Evolutionary conservation across 1,139 yeast species (phyloP), one percentile per base, ranked within the genome.

Genomic region (Saccharomyces hybrid): DNA sequence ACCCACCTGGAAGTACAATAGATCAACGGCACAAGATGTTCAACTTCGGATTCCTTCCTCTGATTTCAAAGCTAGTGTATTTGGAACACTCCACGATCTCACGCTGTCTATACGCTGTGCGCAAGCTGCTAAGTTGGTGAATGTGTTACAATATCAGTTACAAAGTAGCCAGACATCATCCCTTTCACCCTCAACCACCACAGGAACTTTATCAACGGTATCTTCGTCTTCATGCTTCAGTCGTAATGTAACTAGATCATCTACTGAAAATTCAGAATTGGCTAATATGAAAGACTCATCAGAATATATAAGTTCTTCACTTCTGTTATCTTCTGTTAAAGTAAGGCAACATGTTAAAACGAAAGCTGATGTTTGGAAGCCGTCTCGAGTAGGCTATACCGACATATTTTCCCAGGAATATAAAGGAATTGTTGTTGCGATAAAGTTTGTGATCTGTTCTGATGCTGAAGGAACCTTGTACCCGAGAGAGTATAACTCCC

Each of bases 11-110:
- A 67, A 62, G 48, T 58, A 60, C 42, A 56, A 60, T 14, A 63
- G 64, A 47, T 60, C 72, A 16, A 64, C 72, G 7, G 68, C 69
- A 2, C 68, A 64, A 55, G 74, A 71, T 55, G 52, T 69, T 46
- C 74, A 70, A 55, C 46, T 70, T 25, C 52, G 57, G 16, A 55
- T 70, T 34, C 66, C 71, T 1, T 11, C 51, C 3, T 26, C 49
- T 1, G 57, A 60, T 44, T 47, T 60, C 16, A 23, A 63, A 11
- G 52, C 53, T 9, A 56, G 58, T 28, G 49, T 50, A 5, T 42
- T 61, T 7, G 55, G 60, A 13, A 50, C 50, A 2, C 13, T 8
- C 3, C 28, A 49, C 5, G 47, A 47, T 9, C 19, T 44, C 11
- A 26, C 49, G 3, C 48, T 67, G 16, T 60, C 65, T 9, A 47